Base-by-base conservation (phyloP, 139 green algal species). In the Coccomyxa sp. region DNA sequence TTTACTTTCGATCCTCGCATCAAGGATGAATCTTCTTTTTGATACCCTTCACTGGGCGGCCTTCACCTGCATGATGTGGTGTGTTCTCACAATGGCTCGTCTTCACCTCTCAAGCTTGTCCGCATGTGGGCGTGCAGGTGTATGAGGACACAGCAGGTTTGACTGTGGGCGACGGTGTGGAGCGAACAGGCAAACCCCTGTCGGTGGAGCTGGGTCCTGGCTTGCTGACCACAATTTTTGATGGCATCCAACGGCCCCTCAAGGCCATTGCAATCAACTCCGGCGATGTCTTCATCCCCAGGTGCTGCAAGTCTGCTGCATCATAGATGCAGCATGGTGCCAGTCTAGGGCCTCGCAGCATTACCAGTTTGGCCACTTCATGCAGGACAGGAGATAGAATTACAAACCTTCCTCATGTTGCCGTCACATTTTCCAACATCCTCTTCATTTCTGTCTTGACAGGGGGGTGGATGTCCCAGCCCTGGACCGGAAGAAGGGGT, bases 131-230 rank as follows among this genome's bases (percentile, higher is more conserved):
- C 21, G 12, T 28, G 60, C 90, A 97, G 94, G 93, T 97, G 63
- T 99, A 99, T 84, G 97, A 99, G 88, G 97, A 99, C 76, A 99
- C 97, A 17, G 94, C 94, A 51, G 97, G 97, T 17, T 86, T 99
- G 51, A 98, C 94, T 63, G 97, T 99, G 17, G 95, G 96, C 21
- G 97, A 99, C 80, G 77, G 84, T 1, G 94, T 99, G 27, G 85
- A 88, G 25, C 89, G 97, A 28, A 98, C 95, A 30, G 95, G 95
- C 88, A 98, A 98, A 93, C 97, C 97, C 11, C 90, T 99, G 79
- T 97, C 92, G 28, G 96, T 99, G 84, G 95, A 99, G 90, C 92
- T 99, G 57, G 97, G 97, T 30, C 97, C 97, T 63, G 97, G 97
- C 67, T 93, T 99, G 85, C 85, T 99, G 85, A 95, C 93, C 85